These are phyloP conservation scores for Boletus mariae DNA, from an alignment of 1,284 basidiomycete species.

Conservation along the genomic window DNA sequence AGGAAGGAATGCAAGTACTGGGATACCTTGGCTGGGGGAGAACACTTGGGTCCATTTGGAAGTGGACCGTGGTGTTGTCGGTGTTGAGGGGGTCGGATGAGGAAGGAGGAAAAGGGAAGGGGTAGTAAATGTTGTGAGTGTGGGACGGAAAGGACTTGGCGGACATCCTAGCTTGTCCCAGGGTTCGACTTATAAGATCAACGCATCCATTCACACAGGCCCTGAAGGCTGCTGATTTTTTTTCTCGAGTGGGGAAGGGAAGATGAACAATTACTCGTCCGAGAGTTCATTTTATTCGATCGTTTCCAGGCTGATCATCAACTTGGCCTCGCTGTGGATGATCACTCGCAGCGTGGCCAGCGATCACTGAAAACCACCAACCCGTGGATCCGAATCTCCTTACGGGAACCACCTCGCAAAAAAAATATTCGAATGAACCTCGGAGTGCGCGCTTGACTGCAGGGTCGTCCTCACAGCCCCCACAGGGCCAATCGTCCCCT, in stretches of 20 bases:
- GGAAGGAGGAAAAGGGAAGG: slow-evolving; percentile 24
- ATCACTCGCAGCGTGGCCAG: background rate
- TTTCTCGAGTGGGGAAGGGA: background rate
- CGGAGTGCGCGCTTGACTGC: too few species aligned
- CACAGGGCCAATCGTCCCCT: too few species aligned
- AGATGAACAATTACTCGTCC: too few species aligned
- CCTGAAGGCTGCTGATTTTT: background rate
- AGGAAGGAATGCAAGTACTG: slow-evolving; percentile 43
- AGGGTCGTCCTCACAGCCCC: too few species aligned
- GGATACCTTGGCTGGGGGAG: slow-evolving; percentile 28
- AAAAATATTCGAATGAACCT: too few species aligned
- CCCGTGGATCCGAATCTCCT: background rate
- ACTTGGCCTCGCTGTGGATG: background rate
- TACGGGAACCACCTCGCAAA: background rate
- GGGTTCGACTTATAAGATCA: slow-evolving; percentile 30
- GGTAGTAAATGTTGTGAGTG: too few species aligned
- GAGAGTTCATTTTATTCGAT: background rate
- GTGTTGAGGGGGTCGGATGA: slow-evolving; percentile 9
- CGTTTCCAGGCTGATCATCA: slow-evolving; percentile 1
- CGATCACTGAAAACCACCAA: background rate
- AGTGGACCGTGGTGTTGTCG: background rate
- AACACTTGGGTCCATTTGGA: slow-evolving; percentile 22
- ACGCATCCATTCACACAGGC: slow-evolving; percentile 23
- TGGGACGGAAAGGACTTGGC: slow-evolving; percentile 23
- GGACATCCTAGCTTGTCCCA: slow-evolving; percentile 24